Evolutionary conservation across 441 rosid genomes (phyloP).

Genomic region (Euphorbia neoarborescens): DNA sequence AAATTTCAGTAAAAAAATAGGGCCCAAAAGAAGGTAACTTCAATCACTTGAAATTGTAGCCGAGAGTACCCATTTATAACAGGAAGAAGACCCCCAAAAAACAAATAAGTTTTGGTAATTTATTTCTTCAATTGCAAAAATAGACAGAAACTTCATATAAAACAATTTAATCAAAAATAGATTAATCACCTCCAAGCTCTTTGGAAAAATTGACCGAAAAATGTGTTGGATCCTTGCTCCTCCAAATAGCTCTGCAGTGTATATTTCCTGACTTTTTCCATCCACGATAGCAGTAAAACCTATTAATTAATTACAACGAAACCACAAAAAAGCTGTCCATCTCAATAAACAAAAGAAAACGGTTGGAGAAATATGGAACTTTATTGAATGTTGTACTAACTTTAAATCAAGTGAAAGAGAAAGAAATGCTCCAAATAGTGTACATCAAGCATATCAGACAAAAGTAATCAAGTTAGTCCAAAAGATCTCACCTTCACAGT

Average conservation of each 20-base stretch:
- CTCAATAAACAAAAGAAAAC: background rate
- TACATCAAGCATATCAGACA: background rate
- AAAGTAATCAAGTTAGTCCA: background rate
- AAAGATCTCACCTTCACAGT: constrained; percentile 28
- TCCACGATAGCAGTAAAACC: constrained; percentile 57
- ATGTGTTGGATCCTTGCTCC: constrained; percentile 69
- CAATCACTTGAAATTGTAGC: background rate
- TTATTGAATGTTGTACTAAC: background rate
- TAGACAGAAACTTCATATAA: background rate
- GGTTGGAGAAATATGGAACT: background rate
- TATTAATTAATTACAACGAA: constrained; percentile 22
- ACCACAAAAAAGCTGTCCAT: background rate
- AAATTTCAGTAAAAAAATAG: constrained; percentile 6
- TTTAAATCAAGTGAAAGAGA: background rate
- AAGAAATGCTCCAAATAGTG: background rate
- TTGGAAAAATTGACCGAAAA: constrained; percentile 63
- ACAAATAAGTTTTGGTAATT: background rate
- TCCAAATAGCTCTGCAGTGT: constrained; percentile 51
- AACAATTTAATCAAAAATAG: background rate
- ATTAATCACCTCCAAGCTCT: constrained; percentile 47
- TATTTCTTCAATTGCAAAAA: background rate
- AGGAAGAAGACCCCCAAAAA: background rate
- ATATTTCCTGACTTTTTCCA: constrained; percentile 56
- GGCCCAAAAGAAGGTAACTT: background rate
- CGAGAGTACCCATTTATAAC: background rate